Evolutionary conservation across 2,329 filamentous ascomycete genomes (phyloP).

Genomic region (Chaetomiaceae sp.): DNA sequence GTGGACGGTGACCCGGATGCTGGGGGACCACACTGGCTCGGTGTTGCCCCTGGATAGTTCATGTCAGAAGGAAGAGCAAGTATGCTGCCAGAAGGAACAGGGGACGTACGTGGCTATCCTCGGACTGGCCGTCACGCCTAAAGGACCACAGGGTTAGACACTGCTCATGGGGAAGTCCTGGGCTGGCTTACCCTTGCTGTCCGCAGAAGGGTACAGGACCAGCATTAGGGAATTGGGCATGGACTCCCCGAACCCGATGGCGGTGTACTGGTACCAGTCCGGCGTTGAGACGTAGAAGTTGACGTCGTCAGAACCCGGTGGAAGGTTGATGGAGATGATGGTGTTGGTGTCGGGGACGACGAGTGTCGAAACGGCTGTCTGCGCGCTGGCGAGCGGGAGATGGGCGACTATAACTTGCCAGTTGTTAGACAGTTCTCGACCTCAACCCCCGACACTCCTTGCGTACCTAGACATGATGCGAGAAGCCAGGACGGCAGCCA

Average conservation of each 20-base stretch:
- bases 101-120: conserved; percentile 16
- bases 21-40: conserved; percentile 22
- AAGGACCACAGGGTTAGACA: not conserved
- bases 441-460: not conserved
- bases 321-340: conserved; percentile 25
- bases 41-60: conserved; percentile 17
- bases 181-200: conserved; percentile 12
- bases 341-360: conserved; percentile 25
- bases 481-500: conserved; percentile 4
- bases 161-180: no score
- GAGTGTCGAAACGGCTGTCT: conserved; percentile 21
- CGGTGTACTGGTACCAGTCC: conserved; percentile 26
- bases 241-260: conserved; percentile 25
- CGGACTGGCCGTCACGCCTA: conserved; percentile 24
- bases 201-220: conserved; percentile 25
- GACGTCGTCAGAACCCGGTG: conserved; percentile 25
- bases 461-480: not conserved
- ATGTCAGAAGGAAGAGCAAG: not conserved
- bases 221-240: conserved; percentile 27
- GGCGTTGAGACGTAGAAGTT: conserved; percentile 27
- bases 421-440: not conserved
- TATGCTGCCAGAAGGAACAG: not conserved
- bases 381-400: conserved; percentile 3
- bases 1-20: conserved; percentile 18
- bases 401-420: conserved; percentile 5